These are phyloP conservation scores for Alternaria incomplexa DNA, from an alignment of 2,329 filamentous ascomycete species.

Conservation along the genomic window DNA sequence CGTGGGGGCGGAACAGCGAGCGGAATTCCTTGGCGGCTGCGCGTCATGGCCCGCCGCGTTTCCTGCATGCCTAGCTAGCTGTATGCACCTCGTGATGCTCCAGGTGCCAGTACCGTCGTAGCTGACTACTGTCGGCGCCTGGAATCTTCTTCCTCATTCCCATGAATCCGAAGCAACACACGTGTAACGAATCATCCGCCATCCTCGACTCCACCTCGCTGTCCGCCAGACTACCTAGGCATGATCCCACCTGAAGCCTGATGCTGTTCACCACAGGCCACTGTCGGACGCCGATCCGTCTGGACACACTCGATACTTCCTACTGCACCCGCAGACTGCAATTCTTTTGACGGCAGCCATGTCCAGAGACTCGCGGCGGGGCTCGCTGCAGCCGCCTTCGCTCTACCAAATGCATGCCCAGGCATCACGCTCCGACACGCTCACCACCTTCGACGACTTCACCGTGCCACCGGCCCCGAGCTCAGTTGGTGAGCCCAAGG, in stretches of 20 bases:
- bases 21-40: slow-evolving; percentile 10
- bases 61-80: not conserved
- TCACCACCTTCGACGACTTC: slow-evolving; percentile 96
- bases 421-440: slow-evolving; percentile 80
- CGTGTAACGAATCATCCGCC: not conserved
- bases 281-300: slow-evolving; percentile 10
- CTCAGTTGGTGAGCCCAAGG: slow-evolving; percentile 69
- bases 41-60: slow-evolving; percentile 16
- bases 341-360: slow-evolving; percentile 24
- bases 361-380: slow-evolving; percentile 32
- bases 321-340: slow-evolving; percentile 1
- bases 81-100: slow-evolving; percentile 8
- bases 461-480: slow-evolving; percentile 70
- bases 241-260: slow-evolving; percentile 21
- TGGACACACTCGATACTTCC: not conserved
- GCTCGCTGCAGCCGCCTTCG: slow-evolving; percentile 28
- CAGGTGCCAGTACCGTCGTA: not conserved
- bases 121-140: slow-evolving; percentile 6
- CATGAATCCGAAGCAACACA: slow-evolving; percentile 3
- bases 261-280: slow-evolving; percentile 23
- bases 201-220: not conserved
- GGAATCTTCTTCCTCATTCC: not conserved
- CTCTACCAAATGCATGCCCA: slow-evolving; percentile 88
- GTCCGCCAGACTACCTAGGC: not conserved
- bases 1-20: not conserved